Base-by-base conservation (phyloP, 2,329 filamentous ascomycete genomes). In the Aspergillus quadricinctus region DNA sequence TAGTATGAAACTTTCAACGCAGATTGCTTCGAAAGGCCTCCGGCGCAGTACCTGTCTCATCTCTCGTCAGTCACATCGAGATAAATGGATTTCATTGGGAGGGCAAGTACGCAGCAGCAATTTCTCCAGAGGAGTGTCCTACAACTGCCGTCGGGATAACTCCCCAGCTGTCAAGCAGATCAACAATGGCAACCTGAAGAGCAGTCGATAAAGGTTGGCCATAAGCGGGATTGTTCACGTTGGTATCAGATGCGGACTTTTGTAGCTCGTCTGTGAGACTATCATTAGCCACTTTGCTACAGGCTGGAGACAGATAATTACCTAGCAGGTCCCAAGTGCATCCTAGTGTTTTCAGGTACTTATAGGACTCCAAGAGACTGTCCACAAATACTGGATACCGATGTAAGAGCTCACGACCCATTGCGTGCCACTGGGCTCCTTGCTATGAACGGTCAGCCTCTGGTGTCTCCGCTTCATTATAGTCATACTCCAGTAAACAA, bases 401-500 rank as follows among this genome's bases (percentile, higher is more conserved):
- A 31, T 48, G 11, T 4, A 68, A 31, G 11, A 69, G 52, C 49
- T 65, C 57, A 11, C 52, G n/a, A 1, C 67, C 68, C 67, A 71
- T 69, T 11, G 56, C 56, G 53, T 57, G 41, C 66, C 66, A 70
- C 31, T 69, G 66, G 25, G 68, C 67, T 37, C 68, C 68, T 55
- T 70, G 68, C 40, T 57, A 35, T 17, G 9, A 10, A 52, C 21
- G 4, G 7, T 56, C 27, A 58, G 56, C 35, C n/a, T 49, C 48
- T 4, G 21, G 4, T 6, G 21, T 45, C n/a, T 23, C 19, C 41
- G n/a, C 9, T 19, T 10, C 21, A 8, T 45, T 23, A 14, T 45
- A 45, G n/a, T 23, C 11, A 6, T 35, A 45, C 41, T 10, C 40
- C 41, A 21, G 21, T 21, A 37, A 48, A 48, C 2, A 57, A n/a